Conservation (phyloP, 75 land plant genomes). For the Sequoiadendron giganteum region DNA sequence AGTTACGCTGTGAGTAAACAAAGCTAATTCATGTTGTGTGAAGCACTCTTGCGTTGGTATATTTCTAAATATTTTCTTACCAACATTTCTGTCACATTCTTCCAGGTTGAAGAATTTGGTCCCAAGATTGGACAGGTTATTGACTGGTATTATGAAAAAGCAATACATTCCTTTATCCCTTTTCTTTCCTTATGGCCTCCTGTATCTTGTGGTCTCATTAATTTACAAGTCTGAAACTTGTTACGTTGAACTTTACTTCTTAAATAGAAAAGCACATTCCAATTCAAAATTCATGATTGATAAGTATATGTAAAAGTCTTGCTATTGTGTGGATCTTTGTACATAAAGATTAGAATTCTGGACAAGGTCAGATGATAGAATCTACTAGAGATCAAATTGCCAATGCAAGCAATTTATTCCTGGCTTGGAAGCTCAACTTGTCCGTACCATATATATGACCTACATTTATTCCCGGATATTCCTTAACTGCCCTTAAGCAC, state of each 20-base stretch:
- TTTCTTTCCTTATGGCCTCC: not conserved
- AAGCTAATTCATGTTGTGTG: not conserved
- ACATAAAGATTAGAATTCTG: not conserved
- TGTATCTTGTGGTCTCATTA: not conserved
- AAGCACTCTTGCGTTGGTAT: not conserved
- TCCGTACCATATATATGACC: not conserved
- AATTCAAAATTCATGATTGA: not conserved
- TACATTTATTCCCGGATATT: not conserved
- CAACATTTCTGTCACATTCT: not conserved
- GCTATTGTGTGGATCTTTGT: not conserved
- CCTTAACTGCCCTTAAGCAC: not conserved
- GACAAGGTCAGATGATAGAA: not conserved
- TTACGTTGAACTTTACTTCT: not conserved
- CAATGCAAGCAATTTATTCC: not conserved
- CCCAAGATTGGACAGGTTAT: slow-evolving; percentile 12
- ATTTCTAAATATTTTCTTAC: not conserved
- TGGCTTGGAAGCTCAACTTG: not conserved
- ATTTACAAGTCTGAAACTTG: not conserved
- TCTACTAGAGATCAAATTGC: not conserved
- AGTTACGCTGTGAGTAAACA: not conserved
- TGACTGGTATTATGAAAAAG: slow-evolving; percentile 10
- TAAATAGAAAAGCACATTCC: not conserved
- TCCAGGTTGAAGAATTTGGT: slow-evolving; percentile 9
- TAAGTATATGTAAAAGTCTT: not conserved
- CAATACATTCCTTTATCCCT: not conserved